A percentile compares a stretch with the other conserved stretches of the same genome.
phyloP scores from a whole-genome alignment of 169 alveolate genomes.

The Hammondia hammondi region DNA sequence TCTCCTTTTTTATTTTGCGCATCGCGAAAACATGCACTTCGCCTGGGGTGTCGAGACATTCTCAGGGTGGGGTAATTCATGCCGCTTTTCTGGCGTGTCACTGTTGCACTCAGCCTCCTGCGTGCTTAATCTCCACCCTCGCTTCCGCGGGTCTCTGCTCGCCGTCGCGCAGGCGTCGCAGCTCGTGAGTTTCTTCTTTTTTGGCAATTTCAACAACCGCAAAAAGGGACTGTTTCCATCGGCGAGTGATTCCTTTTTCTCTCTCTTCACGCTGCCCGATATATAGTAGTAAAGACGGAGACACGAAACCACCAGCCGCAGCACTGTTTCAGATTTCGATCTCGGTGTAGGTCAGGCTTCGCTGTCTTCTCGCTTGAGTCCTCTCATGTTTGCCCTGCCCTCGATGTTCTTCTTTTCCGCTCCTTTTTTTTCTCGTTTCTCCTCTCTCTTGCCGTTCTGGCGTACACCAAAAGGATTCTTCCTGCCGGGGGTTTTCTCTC shows the following conservation, averaged over 20 bases:
- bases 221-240: neutral
- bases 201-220: neutral
- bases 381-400: neutral
- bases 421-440: neutral
- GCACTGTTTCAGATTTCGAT: too few relatives aligned
- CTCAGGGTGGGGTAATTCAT: too few relatives aligned
- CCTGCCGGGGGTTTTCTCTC: neutral
- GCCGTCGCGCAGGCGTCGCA: constrained; percentile 50
- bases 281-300: too few relatives aligned
- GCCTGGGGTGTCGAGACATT: too few relatives aligned
- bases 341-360: neutral
- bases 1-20: neutral
- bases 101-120: constrained; percentile 48
- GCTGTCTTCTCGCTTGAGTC: neutral
- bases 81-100: neutral
- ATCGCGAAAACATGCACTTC: too few relatives aligned
- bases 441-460: neutral
- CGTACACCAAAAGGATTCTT: neutral
- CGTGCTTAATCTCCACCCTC: constrained; percentile 52
- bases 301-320: too few relatives aligned
- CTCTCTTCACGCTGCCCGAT: too few relatives aligned
- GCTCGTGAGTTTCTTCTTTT: constrained; percentile 18
- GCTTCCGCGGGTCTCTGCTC: constrained; percentile 59
- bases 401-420: neutral
- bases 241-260: neutral